These are phyloP conservation scores for Colletotrichum lupini DNA, from an alignment of 2,329 filamentous ascomycete genomes.

Conservation along the genomic window DNA sequence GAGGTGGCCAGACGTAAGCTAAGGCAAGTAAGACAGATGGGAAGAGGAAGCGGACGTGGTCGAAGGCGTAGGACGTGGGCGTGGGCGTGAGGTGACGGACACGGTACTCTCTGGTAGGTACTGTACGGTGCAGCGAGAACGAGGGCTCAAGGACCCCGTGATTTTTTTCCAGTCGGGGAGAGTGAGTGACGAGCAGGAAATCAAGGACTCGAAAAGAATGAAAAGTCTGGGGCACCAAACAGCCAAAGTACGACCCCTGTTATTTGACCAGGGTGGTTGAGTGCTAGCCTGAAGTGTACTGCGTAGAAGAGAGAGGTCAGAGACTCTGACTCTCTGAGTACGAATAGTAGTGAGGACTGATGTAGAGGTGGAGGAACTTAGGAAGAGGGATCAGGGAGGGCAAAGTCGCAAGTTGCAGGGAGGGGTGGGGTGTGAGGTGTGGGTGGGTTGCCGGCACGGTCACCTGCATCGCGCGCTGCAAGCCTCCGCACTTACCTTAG, in stretches of 20 bases:
- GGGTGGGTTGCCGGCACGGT: slow-evolving; percentile 26
- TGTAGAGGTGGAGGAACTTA: not conserved
- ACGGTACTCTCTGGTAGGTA: not conserved
- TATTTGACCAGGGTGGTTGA: slow-evolving; percentile 30
- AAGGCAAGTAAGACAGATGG: slow-evolving; percentile 4
- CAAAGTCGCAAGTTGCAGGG: slow-evolving; percentile 7
- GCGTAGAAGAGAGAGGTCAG: not conserved
- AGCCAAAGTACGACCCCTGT: slow-evolving; percentile 27
- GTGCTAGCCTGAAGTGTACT: not conserved
- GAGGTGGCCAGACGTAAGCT: not conserved
- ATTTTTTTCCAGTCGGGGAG: slow-evolving; percentile 3
- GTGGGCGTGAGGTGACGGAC: slow-evolving; percentile 3
- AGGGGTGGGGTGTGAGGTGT: not conserved
- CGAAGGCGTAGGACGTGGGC: not conserved
- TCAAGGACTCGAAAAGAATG: slow-evolving; percentile 23
- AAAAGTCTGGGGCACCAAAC: slow-evolving; percentile 27
- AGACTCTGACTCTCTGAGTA: not conserved
- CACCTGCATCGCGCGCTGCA: slow-evolving; percentile 24
- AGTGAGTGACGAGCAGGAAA: slow-evolving; percentile 31
- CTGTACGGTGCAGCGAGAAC: slow-evolving; percentile 3
- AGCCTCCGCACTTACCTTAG: slow-evolving; percentile 15
- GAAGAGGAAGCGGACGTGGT: not conserved
- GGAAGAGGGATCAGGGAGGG: not conserved
- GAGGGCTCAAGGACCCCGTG: slow-evolving; percentile 22
- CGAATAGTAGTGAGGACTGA: not conserved